Evolutionary conservation across 495 filamentous ascomycete genomes (phyloP), one percentile per base, ranked within the genome.

Genomic region (Evernia prunastri): DNA sequence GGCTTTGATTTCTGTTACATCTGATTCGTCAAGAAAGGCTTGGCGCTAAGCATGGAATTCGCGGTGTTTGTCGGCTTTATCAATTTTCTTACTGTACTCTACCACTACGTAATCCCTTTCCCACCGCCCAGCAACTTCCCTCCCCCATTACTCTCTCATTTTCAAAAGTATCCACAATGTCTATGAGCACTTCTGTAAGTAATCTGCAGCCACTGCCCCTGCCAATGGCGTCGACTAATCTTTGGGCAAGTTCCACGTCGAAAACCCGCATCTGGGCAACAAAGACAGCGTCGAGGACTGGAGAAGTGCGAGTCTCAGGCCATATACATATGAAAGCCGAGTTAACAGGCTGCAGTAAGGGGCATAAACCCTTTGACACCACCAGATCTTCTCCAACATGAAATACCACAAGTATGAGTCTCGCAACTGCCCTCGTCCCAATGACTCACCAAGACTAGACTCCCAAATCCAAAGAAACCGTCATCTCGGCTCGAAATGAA

Each of bases 341-440:
- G 42, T 49, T 62, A 20, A 66, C 9, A 31, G 4, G 18, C 54
- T 51, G 66, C 68, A 94, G 90, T 94, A 78, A 85, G 84, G 60
- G 90, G 91, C 63, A 90, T 96, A 83, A 97, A 96, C 74, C 95
- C 95, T 66, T 80, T 97, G 58, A 96, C 89, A 35, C 88, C 95
- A 7, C 95, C 95, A 49, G 88, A 96, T 71, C 87, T 97, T 56
- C 90, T 99, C 64, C 94, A 97, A 76, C 88, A 92, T 81, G 92
- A 99, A 76, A 92, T 97, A 39, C 49, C 63, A 45, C 67, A 69
- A 63, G 65, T 69, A 59, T 11, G 45, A 29, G 12, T 59, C 33
- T 51, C 31, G 0, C 20, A 36, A 39, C 3, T 20, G 0, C 29
- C 3, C 15, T 18, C 0, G 39, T 5, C 18, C 5, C 27, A 18